A percentile compares a stretch with the other conserved stretches of the same genome.
Conservation (phyloP, 2,329 filamentous ascomycete genomes). For the Teratosphaeria nubilosa region DNA sequence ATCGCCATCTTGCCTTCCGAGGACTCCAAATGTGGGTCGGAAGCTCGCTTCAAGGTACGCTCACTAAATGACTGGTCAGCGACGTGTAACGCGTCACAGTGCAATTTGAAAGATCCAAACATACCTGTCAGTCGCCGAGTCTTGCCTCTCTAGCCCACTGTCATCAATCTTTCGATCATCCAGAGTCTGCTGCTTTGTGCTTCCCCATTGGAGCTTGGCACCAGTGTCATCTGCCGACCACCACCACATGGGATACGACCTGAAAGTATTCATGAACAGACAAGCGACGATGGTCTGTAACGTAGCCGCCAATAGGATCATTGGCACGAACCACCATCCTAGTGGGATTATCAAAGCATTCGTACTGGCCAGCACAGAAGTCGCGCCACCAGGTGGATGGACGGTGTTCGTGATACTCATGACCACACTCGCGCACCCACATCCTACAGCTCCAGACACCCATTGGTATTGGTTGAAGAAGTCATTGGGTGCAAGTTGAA, state of each 20-base stretch:
- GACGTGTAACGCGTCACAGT: neutral
- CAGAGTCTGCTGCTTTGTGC: slow-evolving; percentile 8
- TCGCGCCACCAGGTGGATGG: slow-evolving; percentile 42
- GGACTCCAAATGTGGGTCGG: neutral
- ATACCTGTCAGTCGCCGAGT: slow-evolving; percentile 12
- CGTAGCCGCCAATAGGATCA: slow-evolving; percentile 32
- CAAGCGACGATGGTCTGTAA: slow-evolving; percentile 35
- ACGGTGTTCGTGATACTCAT: slow-evolving; percentile 40
- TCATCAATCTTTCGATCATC: slow-evolving; percentile 6
- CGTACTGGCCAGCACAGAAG: slow-evolving; percentile 36
- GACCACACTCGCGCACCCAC: slow-evolving; percentile 32
- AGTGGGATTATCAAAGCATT: slow-evolving; percentile 30
- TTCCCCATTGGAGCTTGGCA: slow-evolving; percentile 16
- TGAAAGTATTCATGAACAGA: slow-evolving; percentile 37
- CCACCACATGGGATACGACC: slow-evolving; percentile 40
- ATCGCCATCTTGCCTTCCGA: neutral
- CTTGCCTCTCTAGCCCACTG: slow-evolving; percentile 1
- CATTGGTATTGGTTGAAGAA: slow-evolving; percentile 32
- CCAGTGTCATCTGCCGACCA: slow-evolving; percentile 35
- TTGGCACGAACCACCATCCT: slow-evolving; percentile 37
- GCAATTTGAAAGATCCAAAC: neutral
- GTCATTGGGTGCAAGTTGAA: slow-evolving; percentile 26
- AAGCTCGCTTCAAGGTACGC: neutral
- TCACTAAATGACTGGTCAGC: slow-evolving; percentile 1
- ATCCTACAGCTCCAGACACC: slow-evolving; percentile 36